phyloP scores from a whole-genome alignment of 345 rosid species.

The Diplotaxis tenuifolia region DNA sequence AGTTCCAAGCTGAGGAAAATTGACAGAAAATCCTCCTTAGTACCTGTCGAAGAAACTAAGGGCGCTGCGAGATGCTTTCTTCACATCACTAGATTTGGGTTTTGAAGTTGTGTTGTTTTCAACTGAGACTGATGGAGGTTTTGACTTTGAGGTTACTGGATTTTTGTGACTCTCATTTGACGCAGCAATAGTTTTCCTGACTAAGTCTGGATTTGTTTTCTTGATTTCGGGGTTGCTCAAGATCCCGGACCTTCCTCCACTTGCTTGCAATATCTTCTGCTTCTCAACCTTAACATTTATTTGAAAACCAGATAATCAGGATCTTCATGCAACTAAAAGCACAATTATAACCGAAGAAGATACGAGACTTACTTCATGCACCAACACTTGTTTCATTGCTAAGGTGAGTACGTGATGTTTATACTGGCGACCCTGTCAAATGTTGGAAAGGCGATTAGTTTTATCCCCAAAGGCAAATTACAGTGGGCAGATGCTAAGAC shows the following conservation, averaged over 20 bases:
- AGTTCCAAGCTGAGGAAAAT: constrained; percentile 10
- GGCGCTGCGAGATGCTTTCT: constrained; percentile 46
- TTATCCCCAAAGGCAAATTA: not conserved
- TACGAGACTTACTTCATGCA: constrained; percentile 67
- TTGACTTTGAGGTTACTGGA: constrained; percentile 35
- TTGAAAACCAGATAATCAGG: not conserved
- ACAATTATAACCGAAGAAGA: not conserved
- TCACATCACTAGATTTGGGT: constrained; percentile 38
- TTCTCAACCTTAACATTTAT: constrained; percentile 59
- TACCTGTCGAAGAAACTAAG: constrained; percentile 82
- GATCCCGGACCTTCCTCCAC: constrained; percentile 47
- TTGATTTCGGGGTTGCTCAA: constrained; percentile 37
- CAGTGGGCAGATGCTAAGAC: constrained; percentile 14
- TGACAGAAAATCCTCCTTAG: not conserved
- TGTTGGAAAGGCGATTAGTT: constrained; percentile 33
- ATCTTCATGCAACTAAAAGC: constrained; percentile 13
- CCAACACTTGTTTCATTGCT: constrained; percentile 79
- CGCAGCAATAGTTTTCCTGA: constrained; percentile 30
- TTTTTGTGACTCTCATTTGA: constrained; percentile 33
- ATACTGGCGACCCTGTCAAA: constrained; percentile 56
- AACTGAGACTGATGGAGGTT: constrained; percentile 36
- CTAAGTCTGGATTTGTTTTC: constrained; percentile 36
- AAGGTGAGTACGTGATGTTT: constrained; percentile 61
- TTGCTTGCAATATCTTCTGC: constrained; percentile 73
- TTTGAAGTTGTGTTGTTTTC: constrained; percentile 38